Evolutionary conservation across 768 basidiomycete genomes (phyloP).

Genomic region (Leucocoprinus birnbaumii): DNA sequence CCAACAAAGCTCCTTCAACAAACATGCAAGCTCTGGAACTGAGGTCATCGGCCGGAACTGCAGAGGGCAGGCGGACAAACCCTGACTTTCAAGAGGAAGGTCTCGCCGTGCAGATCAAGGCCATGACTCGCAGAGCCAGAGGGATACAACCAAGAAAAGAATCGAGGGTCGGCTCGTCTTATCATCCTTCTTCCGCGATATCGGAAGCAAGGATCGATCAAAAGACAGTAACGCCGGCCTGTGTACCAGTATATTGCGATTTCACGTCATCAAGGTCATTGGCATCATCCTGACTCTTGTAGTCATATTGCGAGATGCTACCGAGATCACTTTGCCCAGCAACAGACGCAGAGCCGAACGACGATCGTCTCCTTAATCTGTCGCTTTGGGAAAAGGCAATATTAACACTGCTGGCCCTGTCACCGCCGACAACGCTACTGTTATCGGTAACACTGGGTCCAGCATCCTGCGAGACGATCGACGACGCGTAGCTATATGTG

Average conservation of each 20-base stretch:
- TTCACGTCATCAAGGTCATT: conserved; percentile 84
- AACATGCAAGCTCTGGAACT: background rate
- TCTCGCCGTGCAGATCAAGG: background rate
- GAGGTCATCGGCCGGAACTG: background rate
- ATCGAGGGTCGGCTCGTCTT: background rate
- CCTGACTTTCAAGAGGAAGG: background rate
- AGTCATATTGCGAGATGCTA: conserved; percentile 73
- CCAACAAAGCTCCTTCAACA: background rate
- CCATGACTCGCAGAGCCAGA: conserved; percentile 4
- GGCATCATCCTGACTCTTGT: conserved; percentile 88
- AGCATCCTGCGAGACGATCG: conserved; percentile 90
- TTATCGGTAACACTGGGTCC: conserved; percentile 60
- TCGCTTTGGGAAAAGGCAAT: conserved; percentile 92
- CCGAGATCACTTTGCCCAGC: conserved; percentile 77
- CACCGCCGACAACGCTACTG: conserved; percentile 58
- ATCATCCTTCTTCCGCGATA: background rate
- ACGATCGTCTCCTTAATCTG: conserved; percentile 72
- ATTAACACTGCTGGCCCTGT: conserved; percentile 45
- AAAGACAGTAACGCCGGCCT: conserved; percentile 84
- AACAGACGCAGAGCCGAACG: conserved; percentile 67
- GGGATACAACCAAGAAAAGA: background rate
- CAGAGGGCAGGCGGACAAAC: background rate
- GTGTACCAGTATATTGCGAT: conserved; percentile 84
- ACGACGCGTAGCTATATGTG: conserved; percentile 83
- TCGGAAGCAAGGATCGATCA: conserved; percentile 35